These are phyloP conservation scores for Chrysoporthe puriensis DNA, from an alignment of 2,329 filamentous ascomycete genomes.

Conservation along the genomic window DNA sequence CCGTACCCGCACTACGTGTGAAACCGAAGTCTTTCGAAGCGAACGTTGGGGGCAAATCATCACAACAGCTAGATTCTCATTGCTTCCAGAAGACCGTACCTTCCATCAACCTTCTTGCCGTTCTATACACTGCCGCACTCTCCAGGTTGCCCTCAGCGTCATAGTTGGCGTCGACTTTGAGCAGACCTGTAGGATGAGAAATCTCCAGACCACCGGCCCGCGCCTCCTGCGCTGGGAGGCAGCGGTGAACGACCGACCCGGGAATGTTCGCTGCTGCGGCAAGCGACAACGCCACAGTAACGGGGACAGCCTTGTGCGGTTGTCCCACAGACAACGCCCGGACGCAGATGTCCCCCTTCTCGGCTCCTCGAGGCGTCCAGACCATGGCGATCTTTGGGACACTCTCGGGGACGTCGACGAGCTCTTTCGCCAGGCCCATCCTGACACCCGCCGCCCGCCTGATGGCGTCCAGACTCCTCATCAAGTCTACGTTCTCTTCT, in stretches of 20 bases:
- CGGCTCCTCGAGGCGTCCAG: conserved; percentile 36
- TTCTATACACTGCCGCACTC: conserved; percentile 51
- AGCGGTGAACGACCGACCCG: conserved; percentile 47
- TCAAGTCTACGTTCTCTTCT: conserved; percentile 39
- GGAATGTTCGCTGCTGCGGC: conserved; percentile 44
- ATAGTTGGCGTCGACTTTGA: conserved; percentile 50
- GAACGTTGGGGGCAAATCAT: no score
- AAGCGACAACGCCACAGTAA: conserved; percentile 46
- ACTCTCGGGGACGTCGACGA: conserved; percentile 44
- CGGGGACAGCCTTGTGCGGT: conserved; percentile 47
- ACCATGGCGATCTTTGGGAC: conserved; percentile 52
- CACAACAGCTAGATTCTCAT: neutral
- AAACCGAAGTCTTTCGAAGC: no score
- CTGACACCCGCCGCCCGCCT: conserved; percentile 41
- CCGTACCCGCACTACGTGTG: no score
- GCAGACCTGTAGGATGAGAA: conserved; percentile 50
- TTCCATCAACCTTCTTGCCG: conserved; percentile 54
- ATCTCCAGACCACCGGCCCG: conserved; percentile 42
- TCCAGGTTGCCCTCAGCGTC: conserved; percentile 42
- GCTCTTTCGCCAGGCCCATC: conserved; percentile 46
- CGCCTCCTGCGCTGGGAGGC: conserved; percentile 24
- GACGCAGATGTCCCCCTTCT: conserved; percentile 43
- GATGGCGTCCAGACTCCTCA: conserved; percentile 41
- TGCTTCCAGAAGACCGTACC: conserved; percentile 47
- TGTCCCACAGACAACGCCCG: conserved; percentile 52